These are phyloP conservation scores for Phaseolus coccineus DNA, from an alignment of 331 rosid genomes.

Conservation along the genomic window DNA sequence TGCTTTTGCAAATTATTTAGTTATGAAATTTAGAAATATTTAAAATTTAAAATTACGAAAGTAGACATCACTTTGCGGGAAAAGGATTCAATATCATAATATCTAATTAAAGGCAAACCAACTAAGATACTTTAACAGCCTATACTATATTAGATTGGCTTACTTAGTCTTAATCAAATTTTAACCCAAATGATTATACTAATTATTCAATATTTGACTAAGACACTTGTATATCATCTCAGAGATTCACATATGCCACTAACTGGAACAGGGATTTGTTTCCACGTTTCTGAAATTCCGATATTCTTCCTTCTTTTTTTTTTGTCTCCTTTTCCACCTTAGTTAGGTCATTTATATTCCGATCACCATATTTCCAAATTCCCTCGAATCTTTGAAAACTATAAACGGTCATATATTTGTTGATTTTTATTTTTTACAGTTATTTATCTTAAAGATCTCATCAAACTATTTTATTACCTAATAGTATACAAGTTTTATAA, in stretches of 20 bases:
- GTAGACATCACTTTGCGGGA: not conserved
- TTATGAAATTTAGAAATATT: not conserved
- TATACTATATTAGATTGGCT: not conserved
- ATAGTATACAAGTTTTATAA: too few relatives aligned
- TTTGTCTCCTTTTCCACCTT: not conserved
- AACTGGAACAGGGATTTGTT: not conserved
- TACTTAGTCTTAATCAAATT: constrained; percentile 28
- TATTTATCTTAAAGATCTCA: too few relatives aligned
- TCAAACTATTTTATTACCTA: too few relatives aligned
- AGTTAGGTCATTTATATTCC: not conserved
- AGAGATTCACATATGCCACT: not conserved
- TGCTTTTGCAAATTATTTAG: not conserved
- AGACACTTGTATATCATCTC: not conserved
- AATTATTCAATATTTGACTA: not conserved
- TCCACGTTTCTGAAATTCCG: not conserved
- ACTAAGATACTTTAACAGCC: constrained; percentile 16
- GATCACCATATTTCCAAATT: not conserved
- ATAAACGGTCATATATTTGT: too few relatives aligned
- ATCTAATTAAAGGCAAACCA: constrained; percentile 16
- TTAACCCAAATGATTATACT: not conserved
- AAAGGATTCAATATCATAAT: not conserved
- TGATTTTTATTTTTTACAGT: too few relatives aligned
- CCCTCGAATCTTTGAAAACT: not conserved
- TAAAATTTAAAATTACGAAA: not conserved
- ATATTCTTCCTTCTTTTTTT: not conserved